Conservation (phyloP, 139 green algal genomes). For the Coelastrella sp. region DNA sequence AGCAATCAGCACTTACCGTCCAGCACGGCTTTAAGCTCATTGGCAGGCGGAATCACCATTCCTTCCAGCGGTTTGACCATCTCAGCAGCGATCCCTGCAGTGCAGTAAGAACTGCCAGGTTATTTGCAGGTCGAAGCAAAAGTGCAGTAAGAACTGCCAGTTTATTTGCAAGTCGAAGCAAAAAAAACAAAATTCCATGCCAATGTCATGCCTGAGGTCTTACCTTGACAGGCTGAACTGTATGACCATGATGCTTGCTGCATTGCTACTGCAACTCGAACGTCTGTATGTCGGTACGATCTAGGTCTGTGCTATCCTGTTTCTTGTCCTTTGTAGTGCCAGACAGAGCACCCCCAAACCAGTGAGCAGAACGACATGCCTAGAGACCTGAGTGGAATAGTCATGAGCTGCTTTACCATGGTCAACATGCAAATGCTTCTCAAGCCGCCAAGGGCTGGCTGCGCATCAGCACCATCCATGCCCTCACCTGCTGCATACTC, state of each 20-base stretch:
- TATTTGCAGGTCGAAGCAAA: background rate
- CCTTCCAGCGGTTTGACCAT: background rate
- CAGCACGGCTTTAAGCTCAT: background rate
- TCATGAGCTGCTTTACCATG: background rate
- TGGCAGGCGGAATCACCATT: background rate
- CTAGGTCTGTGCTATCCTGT: too few species aligned
- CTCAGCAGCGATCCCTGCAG: background rate
- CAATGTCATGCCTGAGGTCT: too few species aligned
- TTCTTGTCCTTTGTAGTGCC: too few species aligned
- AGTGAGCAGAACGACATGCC: too few species aligned
- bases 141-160: background rate
- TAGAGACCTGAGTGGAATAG: too few species aligned
- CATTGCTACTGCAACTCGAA: too few species aligned
- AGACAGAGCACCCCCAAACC: too few species aligned
- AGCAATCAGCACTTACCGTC: background rate
- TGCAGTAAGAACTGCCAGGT: background rate
- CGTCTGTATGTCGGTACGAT: too few species aligned
- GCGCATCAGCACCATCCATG: background rate
- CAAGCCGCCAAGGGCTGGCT: background rate
- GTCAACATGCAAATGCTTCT: background rate
- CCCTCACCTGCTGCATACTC: background rate
- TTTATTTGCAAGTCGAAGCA: background rate
- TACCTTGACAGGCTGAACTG: too few species aligned
- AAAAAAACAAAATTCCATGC: too few species aligned
- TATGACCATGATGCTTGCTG: too few species aligned